phyloP scores from a whole-genome alignment of 108 stramenopile species.

The Skeletonema tropicum region DNA sequence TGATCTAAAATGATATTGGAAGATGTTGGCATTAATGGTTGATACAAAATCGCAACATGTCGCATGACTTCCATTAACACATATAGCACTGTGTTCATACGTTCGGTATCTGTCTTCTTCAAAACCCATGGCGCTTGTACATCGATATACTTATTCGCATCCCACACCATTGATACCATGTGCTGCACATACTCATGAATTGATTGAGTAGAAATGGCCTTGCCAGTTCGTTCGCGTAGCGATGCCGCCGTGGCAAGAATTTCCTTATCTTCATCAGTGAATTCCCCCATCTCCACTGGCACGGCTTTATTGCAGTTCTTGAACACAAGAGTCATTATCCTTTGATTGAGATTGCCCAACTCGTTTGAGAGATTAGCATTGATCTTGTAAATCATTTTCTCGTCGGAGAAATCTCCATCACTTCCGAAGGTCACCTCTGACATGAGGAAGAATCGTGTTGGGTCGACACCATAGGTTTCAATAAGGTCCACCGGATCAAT shows the following conservation, averaged over 20 bases:
- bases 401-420: slow-evolving; percentile 93
- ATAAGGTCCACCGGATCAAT: slow-evolving; percentile 94
- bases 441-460: slow-evolving; percentile 93
- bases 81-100: slow-evolving; percentile 88
- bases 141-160: slow-evolving; percentile 93
- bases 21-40: slow-evolving; percentile 91
- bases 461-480: slow-evolving; percentile 90
- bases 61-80: slow-evolving; percentile 93
- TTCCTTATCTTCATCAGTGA: slow-evolving; percentile 73
- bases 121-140: slow-evolving; percentile 92
- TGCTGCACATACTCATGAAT: slow-evolving; percentile 86
- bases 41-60: slow-evolving; percentile 83
- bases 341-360: slow-evolving; percentile 93
- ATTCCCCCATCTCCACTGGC: slow-evolving; percentile 50
- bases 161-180: slow-evolving; percentile 84
- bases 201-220: slow-evolving; percentile 66
- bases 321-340: slow-evolving; percentile 83
- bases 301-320: slow-evolving; percentile 88
- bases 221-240: slow-evolving; percentile 53
- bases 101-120: slow-evolving; percentile 82
- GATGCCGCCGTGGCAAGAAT: slow-evolving; percentile 63
- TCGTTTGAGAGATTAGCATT: slow-evolving; percentile 93
- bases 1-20: slow-evolving; percentile 87
- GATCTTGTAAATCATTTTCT: slow-evolving; percentile 80
- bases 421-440: slow-evolving; percentile 89